Evolutionary conservation across 2,329 filamentous ascomycete genomes (phyloP), one percentile per base, ranked within the genome.

Genomic region (Colletotrichum australisinense): DNA sequence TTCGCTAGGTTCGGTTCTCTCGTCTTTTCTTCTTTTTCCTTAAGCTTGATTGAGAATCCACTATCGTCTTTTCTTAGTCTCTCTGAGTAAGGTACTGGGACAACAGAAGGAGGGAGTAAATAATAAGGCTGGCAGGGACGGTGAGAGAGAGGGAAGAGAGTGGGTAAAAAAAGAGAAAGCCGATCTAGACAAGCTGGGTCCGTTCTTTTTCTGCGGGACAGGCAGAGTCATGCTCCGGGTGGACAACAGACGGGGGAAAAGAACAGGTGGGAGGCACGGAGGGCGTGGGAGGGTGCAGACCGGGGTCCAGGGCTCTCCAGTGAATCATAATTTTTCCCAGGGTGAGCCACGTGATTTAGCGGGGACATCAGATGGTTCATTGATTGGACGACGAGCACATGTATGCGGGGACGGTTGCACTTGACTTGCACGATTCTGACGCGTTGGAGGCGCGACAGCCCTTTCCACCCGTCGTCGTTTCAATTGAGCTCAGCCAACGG

Each of bases 341-440:
- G 42, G 56, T 30, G 59, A 22, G 64, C 73, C 73, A 75, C 65
- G 74, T 75, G 74, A 69, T 59, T 67, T 30, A 63, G 66, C 64
- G 74, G 74, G 28, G 69, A 73, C 19, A 49, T 65, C 59, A 57
- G 57, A 70, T 26, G 35, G 59, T 56, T 22, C n/a, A 22, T 30
- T 63, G 55, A 73, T 75, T 75, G 73, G 74, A n/a, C 24, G n/a
- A 30, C 14, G 30, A 35, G 30, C 26, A 11, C 16, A 5, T 12
- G 58, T 4, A 55, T 74, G 69, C 65, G 69, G 38, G 58, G 58
- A 52, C 22, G 14, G 57, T 38, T 57, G 46, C 46, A 60, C 46
- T 35, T 68, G 62, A 60, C 46, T 35, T 68, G 62, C 74, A 75
- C 74, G 74, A 70, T 59, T 59, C 56, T 70, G 69, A 73, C 74